Evolutionary conservation across 2,329 filamentous ascomycete genomes (phyloP).

Genomic region (Xylariaceae sp.): DNA sequence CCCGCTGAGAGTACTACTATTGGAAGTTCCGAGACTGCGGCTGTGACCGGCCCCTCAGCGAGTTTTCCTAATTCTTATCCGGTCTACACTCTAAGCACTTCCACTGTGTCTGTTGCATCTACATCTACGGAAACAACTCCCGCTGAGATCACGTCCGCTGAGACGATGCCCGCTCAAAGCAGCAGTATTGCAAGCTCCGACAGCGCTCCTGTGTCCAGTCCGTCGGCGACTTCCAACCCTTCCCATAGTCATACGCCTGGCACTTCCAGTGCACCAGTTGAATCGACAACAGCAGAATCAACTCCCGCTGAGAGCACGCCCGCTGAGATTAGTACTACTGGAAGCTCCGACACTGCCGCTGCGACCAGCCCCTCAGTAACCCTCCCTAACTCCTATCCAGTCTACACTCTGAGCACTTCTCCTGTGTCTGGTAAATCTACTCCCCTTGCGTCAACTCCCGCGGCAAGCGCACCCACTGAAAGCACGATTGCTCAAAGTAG

Average conservation of each 20-base stretch:
- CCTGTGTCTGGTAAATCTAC: neutral
- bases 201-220: neutral
- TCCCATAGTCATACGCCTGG: neutral
- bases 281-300: slow-evolving; percentile 3
- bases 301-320: slow-evolving; percentile 8
- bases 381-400: neutral
- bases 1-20: slow-evolving; percentile 13
- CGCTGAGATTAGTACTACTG: slow-evolving; percentile 12
- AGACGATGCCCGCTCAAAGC: neutral
- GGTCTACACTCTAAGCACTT: neutral
- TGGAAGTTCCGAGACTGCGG: neutral
- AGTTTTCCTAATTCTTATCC: neutral
- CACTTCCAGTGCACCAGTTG: neutral
- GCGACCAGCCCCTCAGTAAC: neutral
- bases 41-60: neutral
- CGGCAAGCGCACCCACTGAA: neutral
- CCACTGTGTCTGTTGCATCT: neutral
- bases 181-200: neutral
- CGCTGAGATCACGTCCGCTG: neutral
- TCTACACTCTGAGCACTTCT: neutral
- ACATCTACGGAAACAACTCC: neutral
- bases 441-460: neutral
- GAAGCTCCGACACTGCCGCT: neutral
- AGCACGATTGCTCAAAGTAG: slow-evolving; percentile 10
- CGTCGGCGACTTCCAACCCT: neutral